Evolutionary conservation across 2,329 filamentous ascomycete species (phyloP), one percentile per base, ranked within the genome.

Genomic region (Sporothrix humicola): DNA sequence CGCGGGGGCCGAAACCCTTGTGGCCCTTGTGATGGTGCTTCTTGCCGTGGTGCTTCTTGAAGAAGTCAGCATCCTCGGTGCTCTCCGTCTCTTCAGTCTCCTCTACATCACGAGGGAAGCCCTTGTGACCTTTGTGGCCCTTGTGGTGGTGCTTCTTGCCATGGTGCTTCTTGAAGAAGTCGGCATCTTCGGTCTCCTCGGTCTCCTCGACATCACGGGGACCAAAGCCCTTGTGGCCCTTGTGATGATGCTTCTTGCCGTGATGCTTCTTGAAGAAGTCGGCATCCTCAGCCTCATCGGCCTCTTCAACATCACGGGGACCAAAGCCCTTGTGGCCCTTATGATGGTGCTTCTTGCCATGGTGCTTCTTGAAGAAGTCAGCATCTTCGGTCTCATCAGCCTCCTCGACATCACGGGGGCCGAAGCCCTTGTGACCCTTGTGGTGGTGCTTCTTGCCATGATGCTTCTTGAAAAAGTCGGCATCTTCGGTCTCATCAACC

Each of bases 401-500:
- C 15, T 42, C 69, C 8, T 71, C 69, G 1, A 59, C 52, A n/a
- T 46, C 69, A 15, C 69, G 69, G n/a, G 52, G 52, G 2, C 2
- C 52, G 17, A 48, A 71, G 17, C 37, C 59, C 59, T 44, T 63
- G 37, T 63, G 59, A 20, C 54, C 69, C 52, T 59, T 59, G 56
- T 71, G 54, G 23, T 71, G 54, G 69, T 71, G 69, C 42, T 63
- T 48, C 37, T 71, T 61, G 69, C 42, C 20, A 26, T 59, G 68
- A 23, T 63, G 69, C 42, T 72, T 58, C 56, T 65, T 72, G 12
- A 31, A 31, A 31, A 61, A 61, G 26, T 61, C 56, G 13, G 56
- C 26, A 17, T 61, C 56, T 31, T 61, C 56, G 2, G 56, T 26
- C 26, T 61, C 56, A 17, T 63, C 17, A 17, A 17, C 58, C 8